Evolutionary conservation across 2,329 filamentous ascomycete species (phyloP).

Genomic region (Capronia coronata): DNA sequence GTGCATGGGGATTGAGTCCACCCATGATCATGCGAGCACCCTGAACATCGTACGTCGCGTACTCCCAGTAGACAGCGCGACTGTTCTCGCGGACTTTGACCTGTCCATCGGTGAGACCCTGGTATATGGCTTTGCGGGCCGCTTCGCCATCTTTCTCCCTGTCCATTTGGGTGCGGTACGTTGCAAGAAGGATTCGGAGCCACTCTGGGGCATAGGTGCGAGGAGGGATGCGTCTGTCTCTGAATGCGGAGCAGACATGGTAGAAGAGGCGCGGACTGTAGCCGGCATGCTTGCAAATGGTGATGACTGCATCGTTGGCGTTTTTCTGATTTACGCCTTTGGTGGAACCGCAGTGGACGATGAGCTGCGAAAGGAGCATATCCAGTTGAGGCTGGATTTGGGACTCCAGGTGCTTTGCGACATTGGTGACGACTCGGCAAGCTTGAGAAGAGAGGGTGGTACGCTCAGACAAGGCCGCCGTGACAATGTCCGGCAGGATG

Average conservation of each 20-base stretch:
- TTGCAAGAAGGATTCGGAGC: slow-evolving; percentile 71
- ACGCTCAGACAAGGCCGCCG: slow-evolving; percentile 24
- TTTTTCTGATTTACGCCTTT: slow-evolving; percentile 89
- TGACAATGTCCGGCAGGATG: slow-evolving; percentile 24
- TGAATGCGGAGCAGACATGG: slow-evolving; percentile 71
- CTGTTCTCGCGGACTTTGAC: slow-evolving; percentile 82
- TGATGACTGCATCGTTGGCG: slow-evolving; percentile 73
- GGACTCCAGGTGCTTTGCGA: slow-evolving; percentile 21
- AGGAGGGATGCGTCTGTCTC: slow-evolving; percentile 91
- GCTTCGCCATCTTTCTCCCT: slow-evolving; percentile 75
- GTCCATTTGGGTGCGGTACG: slow-evolving; percentile 76
- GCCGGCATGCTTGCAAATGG: slow-evolving; percentile 69
- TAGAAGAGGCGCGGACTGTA: slow-evolving; percentile 78
- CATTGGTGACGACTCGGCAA: slow-evolving; percentile 16
- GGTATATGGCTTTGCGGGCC: slow-evolving; percentile 82
- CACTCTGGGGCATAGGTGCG: slow-evolving; percentile 72
- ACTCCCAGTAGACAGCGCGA: slow-evolving; percentile 80
- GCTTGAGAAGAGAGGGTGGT: slow-evolving; percentile 26
- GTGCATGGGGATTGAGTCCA: slow-evolving; percentile 68
- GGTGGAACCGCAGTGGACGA: slow-evolving; percentile 81
- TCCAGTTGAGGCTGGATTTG: slow-evolving; percentile 27
- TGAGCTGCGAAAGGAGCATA: slow-evolving; percentile 54
- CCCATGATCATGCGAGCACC: slow-evolving; percentile 78
- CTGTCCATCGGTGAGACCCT: slow-evolving; percentile 81
- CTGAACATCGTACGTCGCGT: slow-evolving; percentile 68